phyloP scores from a whole-genome alignment of 495 filamentous ascomycete genomes.

The Penicillium alfredii region DNA sequence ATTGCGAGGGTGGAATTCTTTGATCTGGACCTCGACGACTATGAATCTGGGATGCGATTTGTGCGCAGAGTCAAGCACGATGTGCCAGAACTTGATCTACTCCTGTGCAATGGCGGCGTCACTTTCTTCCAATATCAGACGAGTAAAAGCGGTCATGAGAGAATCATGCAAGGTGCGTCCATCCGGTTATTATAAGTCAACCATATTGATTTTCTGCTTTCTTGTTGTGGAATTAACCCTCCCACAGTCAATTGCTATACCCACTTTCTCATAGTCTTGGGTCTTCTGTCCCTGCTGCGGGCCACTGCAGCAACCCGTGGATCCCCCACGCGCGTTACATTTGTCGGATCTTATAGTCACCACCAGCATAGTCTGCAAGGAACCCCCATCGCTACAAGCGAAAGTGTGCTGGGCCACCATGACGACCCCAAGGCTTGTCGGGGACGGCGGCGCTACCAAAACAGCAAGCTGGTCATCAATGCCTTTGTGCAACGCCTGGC shows the following conservation, averaged over 20 bases:
- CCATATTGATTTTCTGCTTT: background rate
- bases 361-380: slow-evolving; percentile 9
- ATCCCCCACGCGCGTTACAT: slow-evolving; percentile 17
- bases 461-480: slow-evolving; percentile 26
- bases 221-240: background rate
- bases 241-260: slow-evolving; percentile 25
- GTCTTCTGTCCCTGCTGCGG: slow-evolving; percentile 18
- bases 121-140: slow-evolving; percentile 8
- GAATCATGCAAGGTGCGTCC: slow-evolving; percentile 18
- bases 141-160: slow-evolving; percentile 20
- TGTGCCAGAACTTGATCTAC: slow-evolving; percentile 14
- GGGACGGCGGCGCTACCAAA: slow-evolving; percentile 10
- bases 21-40: slow-evolving; percentile 18
- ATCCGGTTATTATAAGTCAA: background rate
- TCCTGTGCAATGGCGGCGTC: slow-evolving; percentile 17
- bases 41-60: slow-evolving; percentile 11
- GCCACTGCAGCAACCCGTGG: slow-evolving; percentile 10
- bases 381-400: slow-evolving; percentile 1
- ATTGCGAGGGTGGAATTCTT: slow-evolving; percentile 9
- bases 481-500: slow-evolving; percentile 19
- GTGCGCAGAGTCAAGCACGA: slow-evolving; percentile 7
- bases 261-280: slow-evolving; percentile 25
- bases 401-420: slow-evolving; percentile 13
- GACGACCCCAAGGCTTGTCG: slow-evolving; percentile 12
- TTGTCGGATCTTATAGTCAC: slow-evolving; percentile 21